Conservation (phyloP, 1,284 basidiomycete species). For the Hymenochaete sp. region DNA sequence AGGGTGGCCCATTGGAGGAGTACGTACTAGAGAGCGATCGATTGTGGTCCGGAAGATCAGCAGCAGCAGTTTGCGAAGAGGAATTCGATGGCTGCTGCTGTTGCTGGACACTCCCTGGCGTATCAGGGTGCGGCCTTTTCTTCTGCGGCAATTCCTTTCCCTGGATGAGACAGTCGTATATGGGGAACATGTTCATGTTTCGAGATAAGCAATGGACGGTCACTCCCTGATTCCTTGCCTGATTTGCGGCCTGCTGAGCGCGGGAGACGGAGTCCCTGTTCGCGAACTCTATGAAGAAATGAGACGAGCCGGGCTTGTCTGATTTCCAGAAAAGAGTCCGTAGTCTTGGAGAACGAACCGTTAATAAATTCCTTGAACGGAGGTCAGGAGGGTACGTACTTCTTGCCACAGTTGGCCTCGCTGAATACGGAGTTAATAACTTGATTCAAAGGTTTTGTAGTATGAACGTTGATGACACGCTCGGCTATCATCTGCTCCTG, state of each 20-base stretch:
- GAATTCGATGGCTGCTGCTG: too few species aligned
- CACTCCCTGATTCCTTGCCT: conserved; percentile 5
- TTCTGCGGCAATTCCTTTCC: conserved; percentile 10
- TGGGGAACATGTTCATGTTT: conserved; percentile 12
- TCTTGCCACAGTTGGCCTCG: conserved; percentile 6
- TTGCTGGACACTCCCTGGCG: too few species aligned
- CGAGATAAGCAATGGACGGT: conserved; percentile 12
- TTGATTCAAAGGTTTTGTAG: conserved; percentile 7
- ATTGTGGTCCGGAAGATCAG: too few species aligned
- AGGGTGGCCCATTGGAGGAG: not conserved
- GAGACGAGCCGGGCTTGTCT: conserved; percentile 10
- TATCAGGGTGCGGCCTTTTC: too few species aligned
- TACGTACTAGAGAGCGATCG: too few species aligned
- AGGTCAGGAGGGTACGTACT: not conserved
- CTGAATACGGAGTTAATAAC: conserved; percentile 10
- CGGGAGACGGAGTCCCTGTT: conserved; percentile 9
- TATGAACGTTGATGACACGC: conserved; percentile 12
- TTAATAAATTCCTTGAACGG: not conserved
- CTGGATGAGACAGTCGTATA: conserved; percentile 10
- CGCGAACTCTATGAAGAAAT: conserved; percentile 17
- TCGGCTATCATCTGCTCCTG: conserved; percentile 9
- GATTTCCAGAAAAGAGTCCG: conserved; percentile 12
- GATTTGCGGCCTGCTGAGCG: conserved; percentile 6
- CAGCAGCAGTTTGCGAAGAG: too few species aligned
- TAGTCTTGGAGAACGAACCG: not conserved